Evolutionary conservation across 768 basidiomycete species (phyloP).

Genomic region (Amanita inopinata): DNA sequence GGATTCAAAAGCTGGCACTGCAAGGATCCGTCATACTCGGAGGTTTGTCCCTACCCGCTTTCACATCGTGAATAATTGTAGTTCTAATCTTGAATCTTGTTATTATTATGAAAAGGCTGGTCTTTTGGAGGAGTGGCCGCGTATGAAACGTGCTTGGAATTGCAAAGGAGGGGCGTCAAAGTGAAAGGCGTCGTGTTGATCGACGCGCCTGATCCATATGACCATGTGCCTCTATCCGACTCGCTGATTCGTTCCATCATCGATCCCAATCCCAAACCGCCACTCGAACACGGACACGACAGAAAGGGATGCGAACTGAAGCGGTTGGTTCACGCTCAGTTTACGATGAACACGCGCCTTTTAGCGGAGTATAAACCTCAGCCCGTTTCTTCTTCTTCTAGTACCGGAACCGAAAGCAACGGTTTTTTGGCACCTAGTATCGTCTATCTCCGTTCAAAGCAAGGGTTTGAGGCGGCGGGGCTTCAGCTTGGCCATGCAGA

Average conservation of each 20-base stretch:
- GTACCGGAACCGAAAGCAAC: too few species aligned
- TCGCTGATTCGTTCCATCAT: slow-evolving; percentile 38
- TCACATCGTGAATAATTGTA: background rate
- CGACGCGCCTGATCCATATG: slow-evolving; percentile 52
- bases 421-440: slow-evolving; percentile 19
- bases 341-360: slow-evolving; percentile 36
- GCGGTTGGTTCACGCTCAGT: slow-evolving; percentile 35
- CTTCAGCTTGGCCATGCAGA: slow-evolving; percentile 20
- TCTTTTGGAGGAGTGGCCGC: slow-evolving; percentile 72
- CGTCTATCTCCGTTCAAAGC: slow-evolving; percentile 43
- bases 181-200: slow-evolving; percentile 56
- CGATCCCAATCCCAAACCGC: slow-evolving; percentile 21
- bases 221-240: slow-evolving; percentile 42
- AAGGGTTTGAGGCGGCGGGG: slow-evolving; percentile 38
- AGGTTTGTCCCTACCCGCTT: too few species aligned
- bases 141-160: slow-evolving; percentile 49
- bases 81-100: background rate
- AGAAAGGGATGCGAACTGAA: too few species aligned
- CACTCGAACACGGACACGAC: too few species aligned
- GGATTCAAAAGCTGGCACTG: slow-evolving; percentile 25
- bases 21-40: slow-evolving; percentile 41
- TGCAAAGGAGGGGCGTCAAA: slow-evolving; percentile 28
- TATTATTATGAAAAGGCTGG: slow-evolving; percentile 51
- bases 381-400: background rate
- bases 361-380: slow-evolving; percentile 37